Conservation (phyloP, 495 filamentous ascomycete genomes). For the Penicillium angulare region DNA sequence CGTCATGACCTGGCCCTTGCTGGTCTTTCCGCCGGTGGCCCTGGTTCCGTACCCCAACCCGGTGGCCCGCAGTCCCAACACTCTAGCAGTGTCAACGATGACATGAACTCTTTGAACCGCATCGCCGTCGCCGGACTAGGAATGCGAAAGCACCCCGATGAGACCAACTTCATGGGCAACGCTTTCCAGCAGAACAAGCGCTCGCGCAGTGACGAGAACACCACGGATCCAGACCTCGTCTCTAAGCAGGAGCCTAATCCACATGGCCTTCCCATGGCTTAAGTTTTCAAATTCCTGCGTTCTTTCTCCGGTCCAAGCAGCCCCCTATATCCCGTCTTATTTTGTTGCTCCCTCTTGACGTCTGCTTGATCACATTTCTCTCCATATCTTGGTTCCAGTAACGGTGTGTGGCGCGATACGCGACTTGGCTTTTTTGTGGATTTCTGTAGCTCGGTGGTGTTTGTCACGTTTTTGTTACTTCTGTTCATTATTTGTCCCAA, state of each 20-base stretch:
- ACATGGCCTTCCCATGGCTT: slow-evolving; percentile 33
- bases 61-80: slow-evolving; percentile 28
- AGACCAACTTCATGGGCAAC: slow-evolving; percentile 30
- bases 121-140: slow-evolving; percentile 47
- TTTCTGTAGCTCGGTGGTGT: slow-evolving; percentile 18
- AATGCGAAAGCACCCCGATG: slow-evolving; percentile 47
- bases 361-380: slow-evolving; percentile 17
- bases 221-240: slow-evolving; percentile 23
- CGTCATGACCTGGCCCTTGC: slow-evolving; percentile 31
- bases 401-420: slow-evolving; percentile 20
- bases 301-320: not conserved
- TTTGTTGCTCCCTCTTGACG: slow-evolving; percentile 14
- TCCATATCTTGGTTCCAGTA: too few species aligned
- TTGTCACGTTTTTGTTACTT: slow-evolving; percentile 6
- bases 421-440: slow-evolving; percentile 4
- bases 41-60: slow-evolving; percentile 8
- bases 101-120: slow-evolving; percentile 46
- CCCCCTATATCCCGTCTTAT: slow-evolving; percentile 23
- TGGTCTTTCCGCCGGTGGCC: slow-evolving; percentile 11
- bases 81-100: slow-evolving; percentile 33
- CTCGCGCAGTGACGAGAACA: slow-evolving; percentile 32
- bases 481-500: not conserved
- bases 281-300: not conserved
- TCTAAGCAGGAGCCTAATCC: slow-evolving; percentile 27
- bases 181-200: slow-evolving; percentile 36